Percentiles rank a stretch among this genome's conserved stretches.
phyloP scores from a whole-genome alignment of 2,329 filamentous ascomycete genomes.

The Colletotrichum camelliae region DNA sequence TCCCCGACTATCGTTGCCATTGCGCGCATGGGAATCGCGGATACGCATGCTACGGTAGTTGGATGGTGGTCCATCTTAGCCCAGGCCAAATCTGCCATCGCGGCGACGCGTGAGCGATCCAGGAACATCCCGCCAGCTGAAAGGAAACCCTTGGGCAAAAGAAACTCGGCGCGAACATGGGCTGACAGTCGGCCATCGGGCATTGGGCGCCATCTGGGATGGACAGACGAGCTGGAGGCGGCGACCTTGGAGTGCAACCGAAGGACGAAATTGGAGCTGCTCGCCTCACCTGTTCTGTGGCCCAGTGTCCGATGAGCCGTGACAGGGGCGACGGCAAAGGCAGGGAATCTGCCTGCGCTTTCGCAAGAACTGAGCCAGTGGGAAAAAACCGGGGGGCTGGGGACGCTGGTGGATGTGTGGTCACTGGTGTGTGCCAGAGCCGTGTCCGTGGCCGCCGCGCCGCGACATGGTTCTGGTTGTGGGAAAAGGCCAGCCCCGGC shows the following conservation, averaged over 20 bases:
- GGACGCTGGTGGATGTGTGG: background rate
- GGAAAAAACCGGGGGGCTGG: slow-evolving; percentile 9
- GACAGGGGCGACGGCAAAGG: background rate
- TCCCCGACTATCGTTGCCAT: background rate
- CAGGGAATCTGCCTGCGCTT: slow-evolving; percentile 8
- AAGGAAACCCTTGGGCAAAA: background rate
- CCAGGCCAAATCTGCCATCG: background rate
- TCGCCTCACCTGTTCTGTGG: slow-evolving; percentile 10
- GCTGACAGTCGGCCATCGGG: background rate
- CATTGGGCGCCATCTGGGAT: slow-evolving; percentile 2
- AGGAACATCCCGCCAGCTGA: slow-evolving; percentile 5
- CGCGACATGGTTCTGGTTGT: background rate
- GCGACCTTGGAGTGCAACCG: background rate
- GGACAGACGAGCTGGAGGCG: background rate
- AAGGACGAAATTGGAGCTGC: slow-evolving; percentile 1
- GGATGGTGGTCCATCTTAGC: background rate
- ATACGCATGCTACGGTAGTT: background rate
- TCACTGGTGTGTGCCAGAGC: background rate
- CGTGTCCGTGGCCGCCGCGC: background rate
- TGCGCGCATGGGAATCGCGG: slow-evolving; percentile 7
- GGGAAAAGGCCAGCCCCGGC: background rate
- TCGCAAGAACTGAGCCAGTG: background rate
- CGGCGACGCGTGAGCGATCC: background rate
- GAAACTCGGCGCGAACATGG: background rate
- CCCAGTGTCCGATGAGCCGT: background rate